Percentiles rank a stretch among this genome's conserved stretches.
Conservation (phyloP, 257 asterid species). For the Haberlea rhodopensis region DNA sequence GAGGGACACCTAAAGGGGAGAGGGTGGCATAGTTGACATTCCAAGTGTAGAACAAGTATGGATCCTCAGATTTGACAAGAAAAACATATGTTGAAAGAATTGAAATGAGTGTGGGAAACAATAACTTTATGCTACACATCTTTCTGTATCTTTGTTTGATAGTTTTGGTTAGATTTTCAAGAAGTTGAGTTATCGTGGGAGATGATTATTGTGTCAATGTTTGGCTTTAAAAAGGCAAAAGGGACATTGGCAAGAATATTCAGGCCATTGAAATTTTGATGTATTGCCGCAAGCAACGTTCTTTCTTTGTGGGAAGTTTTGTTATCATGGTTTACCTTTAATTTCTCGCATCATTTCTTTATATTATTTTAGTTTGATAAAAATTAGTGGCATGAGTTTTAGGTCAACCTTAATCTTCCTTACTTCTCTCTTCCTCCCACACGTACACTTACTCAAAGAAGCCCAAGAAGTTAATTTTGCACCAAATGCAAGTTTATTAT, state of each 20-base stretch:
- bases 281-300: constrained; percentile 27
- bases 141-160: neutral
- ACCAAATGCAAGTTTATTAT: too few relatives aligned
- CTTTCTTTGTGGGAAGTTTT: constrained; percentile 7
- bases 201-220: neutral
- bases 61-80: constrained; percentile 42
- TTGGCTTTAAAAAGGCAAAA: constrained; percentile 5
- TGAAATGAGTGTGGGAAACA: constrained; percentile 12
- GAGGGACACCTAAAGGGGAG: constrained; percentile 48
- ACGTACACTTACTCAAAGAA: neutral
- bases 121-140: constrained; percentile 21
- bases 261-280: constrained; percentile 13
- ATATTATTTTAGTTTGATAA: neutral
- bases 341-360: constrained; percentile 5
- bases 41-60: constrained; percentile 52
- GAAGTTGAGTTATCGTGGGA: neutral
- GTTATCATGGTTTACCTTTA: constrained; percentile 11
- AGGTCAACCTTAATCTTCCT: neutral
- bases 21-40: constrained; percentile 43
- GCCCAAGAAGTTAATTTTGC: too few relatives aligned
- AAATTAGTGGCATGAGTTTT: too few relatives aligned
- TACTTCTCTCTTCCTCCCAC: neutral
- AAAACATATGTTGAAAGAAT: constrained; percentile 8
- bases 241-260: neutral
- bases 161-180: neutral